Evolutionary conservation across 345 rosid species (phyloP).

Genomic region (Citrus reticulata): DNA sequence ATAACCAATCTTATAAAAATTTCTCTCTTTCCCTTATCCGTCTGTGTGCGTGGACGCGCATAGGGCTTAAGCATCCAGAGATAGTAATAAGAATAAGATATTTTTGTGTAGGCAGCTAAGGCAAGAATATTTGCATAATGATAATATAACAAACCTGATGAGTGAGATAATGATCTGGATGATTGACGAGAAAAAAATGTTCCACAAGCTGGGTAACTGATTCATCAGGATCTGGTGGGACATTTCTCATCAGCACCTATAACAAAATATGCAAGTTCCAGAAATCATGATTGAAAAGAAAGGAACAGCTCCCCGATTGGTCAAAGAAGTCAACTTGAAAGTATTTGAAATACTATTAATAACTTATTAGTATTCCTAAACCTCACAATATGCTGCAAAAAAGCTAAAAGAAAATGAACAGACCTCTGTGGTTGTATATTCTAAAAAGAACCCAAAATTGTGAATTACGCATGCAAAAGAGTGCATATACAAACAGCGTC

Average conservation of each 20-base stretch:
- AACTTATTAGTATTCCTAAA: background rate
- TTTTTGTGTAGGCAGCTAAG: background rate
- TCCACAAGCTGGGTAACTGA: conserved; percentile 77
- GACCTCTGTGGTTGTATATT: background rate
- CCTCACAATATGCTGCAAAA: background rate
- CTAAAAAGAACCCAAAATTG: background rate
- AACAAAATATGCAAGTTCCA: conserved; percentile 12
- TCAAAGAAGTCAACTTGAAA: background rate
- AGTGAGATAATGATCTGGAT: conserved; percentile 74
- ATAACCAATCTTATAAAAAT: background rate
- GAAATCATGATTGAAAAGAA: conserved; percentile 4
- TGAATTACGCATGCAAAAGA: background rate
- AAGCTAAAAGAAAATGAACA: background rate
- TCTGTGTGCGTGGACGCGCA: background rate
- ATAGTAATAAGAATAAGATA: background rate
- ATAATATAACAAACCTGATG: conserved; percentile 57
- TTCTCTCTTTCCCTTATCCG: background rate
- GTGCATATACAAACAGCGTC: background rate
- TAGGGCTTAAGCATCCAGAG: background rate
- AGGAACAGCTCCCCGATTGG: background rate
- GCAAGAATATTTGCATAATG: background rate
- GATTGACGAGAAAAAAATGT: conserved; percentile 90
- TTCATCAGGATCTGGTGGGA: conserved; percentile 95
- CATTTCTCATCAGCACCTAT: conserved; percentile 81
- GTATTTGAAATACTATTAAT: background rate